Base-by-base conservation (phyloP, 257 asterid genomes). In the Petrea volubilis region DNA sequence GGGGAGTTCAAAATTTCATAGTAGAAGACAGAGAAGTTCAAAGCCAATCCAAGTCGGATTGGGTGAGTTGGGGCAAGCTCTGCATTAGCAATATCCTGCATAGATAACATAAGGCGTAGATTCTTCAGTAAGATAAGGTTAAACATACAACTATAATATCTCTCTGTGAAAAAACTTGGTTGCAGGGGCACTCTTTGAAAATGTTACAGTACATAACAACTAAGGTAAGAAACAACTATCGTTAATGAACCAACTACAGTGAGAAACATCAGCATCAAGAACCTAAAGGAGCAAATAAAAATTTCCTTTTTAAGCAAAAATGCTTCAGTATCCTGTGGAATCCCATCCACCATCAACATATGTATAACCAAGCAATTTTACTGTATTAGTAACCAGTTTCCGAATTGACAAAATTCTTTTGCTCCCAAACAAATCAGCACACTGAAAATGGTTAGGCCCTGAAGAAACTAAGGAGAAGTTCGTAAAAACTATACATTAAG, bases 1-100 rank as follows among this genome's bases (percentile, higher is more conserved):
- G 96, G 96, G 60, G 97, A 90, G 79, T 88, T 90, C 82, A 88
- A 81, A 57, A 91, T 88, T 79, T 91, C 97, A 68, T 91, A 91
- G 87, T 91, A 87, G 83, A 91, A 91, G 34, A 91, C 96, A 13
- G 97, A 88, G 86, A 91, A 91, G 83, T 91, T 91, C 5, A 90
- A 84, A 40, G 97, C 97, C 86, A 90, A 81, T 71, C 94, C 96
- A 58, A 88, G 93, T 34, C 97, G 85, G 86, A 91, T 91, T 20
- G 97, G 97, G 77, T 88, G 96, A 11, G 97, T 91, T 47, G 97
- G 92, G 24, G 96, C 88, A 71, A 91, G 91, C 18, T 91, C 96
- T 14, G 86, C 64, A 64, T 77, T 87, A n/a, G 96, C 97, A 27
- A 91, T 88, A 51, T 91, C 97, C 96, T 88, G 81, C 80, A 73